Evolutionary conservation across 345 rosid species (phyloP).

Genomic region (Combretum micranthum): DNA sequence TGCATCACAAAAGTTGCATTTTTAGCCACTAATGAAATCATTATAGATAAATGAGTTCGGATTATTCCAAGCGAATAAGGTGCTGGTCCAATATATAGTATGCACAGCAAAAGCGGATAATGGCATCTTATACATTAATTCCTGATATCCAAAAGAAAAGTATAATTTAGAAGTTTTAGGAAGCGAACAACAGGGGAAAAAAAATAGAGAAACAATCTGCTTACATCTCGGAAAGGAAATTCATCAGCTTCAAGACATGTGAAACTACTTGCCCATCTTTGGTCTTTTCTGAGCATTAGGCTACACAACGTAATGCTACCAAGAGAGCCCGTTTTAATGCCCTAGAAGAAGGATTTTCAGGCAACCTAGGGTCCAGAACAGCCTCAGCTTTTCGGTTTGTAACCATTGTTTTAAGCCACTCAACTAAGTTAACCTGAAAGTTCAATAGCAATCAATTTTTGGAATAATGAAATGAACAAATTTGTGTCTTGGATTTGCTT

Average conservation of each 20-base stretch:
- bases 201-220: slow-evolving; percentile 9
- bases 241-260: slow-evolving; percentile 98
- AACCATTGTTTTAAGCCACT: slow-evolving; percentile 94
- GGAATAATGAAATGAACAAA: not conserved
- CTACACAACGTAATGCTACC: slow-evolving; percentile 88
- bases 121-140: no score
- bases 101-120: no score
- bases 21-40: no score
- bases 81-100: no score
- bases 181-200: no score
- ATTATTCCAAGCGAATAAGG: no score
- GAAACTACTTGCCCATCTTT: slow-evolving; percentile 94
- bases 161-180: not conserved
- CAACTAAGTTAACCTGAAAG: slow-evolving; percentile 81
- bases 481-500: not conserved
- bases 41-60: no score
- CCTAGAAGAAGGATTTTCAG: slow-evolving; percentile 71
- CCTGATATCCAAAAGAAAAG: no score
- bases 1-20: no score
- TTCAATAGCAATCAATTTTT: not conserved
- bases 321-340: slow-evolving; percentile 81
- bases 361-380: slow-evolving; percentile 74
- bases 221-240: slow-evolving; percentile 64
- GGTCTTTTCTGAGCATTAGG: slow-evolving; percentile 96
- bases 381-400: slow-evolving; percentile 72